Base-by-base conservation (phyloP, 1,139 yeast species). In the Blastobotrys raffinosifermentans region DNA sequence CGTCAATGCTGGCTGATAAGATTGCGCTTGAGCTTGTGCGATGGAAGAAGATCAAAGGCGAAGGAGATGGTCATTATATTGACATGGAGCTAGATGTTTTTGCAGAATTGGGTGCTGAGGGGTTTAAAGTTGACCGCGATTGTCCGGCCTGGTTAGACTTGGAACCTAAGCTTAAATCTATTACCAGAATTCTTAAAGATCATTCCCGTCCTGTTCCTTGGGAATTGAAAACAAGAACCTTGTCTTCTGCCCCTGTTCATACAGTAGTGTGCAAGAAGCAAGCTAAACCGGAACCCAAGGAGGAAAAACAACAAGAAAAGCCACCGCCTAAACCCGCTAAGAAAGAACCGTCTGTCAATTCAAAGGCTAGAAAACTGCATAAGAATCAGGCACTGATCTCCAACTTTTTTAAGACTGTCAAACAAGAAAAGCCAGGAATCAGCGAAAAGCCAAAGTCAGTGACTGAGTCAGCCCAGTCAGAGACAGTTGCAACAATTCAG, bases 1-100 rank as follows among this genome's bases (percentile, higher is more conserved):
- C 52, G 4, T 44, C 37, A 15, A 38, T 47, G 8, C 44, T 49
- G 16, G 43, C 46, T 14, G 45, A 58, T 19, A 52, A 53, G 34
- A 43, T 54, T n/a, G 37, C 44, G 29, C 40, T 54, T 4, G 58
- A 51, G 30, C 44, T 51, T 25, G 31, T 35, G 22, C 30, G 30
- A 10, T 16, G 35, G 14, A 32, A 11, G 8, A 9, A 19, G 18
- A 20, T 6, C 6, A 11, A 8, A 11, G 7, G 7, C 14, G 15
- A 4, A 4, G 18, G 13, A 4, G 19, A 20, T n/a, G 9, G 9
- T 20, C 23, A 20, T 8, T n/a, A 20, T 8, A 20, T 20, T n/a
- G 23, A 20, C 9, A 20, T 8, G n/a, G 8, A 20, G 8, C 8
- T 20, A 8, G 23, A 20, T 8, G 8, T 20, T 20, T 20, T 20